Conservation (phyloP, 78 protist species). For the Trichosphaerium sp. region DNA sequence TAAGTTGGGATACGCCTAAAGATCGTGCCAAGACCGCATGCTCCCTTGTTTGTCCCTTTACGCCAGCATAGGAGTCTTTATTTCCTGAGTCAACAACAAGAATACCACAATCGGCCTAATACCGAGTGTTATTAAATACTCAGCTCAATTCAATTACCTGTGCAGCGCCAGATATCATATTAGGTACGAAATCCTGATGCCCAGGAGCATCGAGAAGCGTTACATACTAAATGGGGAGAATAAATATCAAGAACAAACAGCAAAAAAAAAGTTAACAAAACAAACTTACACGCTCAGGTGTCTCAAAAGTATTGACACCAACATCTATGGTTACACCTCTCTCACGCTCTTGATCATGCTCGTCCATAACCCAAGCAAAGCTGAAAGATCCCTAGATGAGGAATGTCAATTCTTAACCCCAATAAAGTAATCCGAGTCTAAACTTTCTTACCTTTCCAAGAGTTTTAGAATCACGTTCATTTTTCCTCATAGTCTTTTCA, state of each 20-base stretch:
- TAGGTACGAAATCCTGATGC: slow-evolving; percentile 92
- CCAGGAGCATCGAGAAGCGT: slow-evolving; percentile 98
- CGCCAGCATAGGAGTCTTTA: slow-evolving; percentile 89
- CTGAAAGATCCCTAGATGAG: slow-evolving; percentile 88
- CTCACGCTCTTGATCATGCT: slow-evolving; percentile 21
- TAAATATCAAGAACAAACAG: too few relatives aligned
- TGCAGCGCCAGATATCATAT: slow-evolving; percentile 87
- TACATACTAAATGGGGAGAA: too few relatives aligned
- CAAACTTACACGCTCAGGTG: slow-evolving; percentile 14
- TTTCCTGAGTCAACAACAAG: slow-evolving; percentile 73
- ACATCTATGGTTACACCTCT: slow-evolving; percentile 94
- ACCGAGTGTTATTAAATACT: not conserved
- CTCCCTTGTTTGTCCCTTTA: slow-evolving; percentile 88
- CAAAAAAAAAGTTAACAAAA: too few relatives aligned
- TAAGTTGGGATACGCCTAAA: slow-evolving; percentile 74
- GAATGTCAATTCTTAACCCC: slow-evolving; percentile 60
- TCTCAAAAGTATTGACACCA: slow-evolving; percentile 54
- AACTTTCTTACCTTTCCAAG: too few relatives aligned
- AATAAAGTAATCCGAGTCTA: not conserved
- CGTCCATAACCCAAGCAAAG: slow-evolving; percentile 97
- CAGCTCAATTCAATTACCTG: slow-evolving; percentile 36
- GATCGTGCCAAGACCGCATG: slow-evolving; percentile 75
- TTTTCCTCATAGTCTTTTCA: slow-evolving; percentile 59
- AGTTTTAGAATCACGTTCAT: not conserved
- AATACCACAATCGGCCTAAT: slow-evolving; percentile 83